Percentiles rank a stretch among this genome's conserved stretches.
Conservation (phyloP, 805 yeast genomes). For the Candida suzukii region DNA sequence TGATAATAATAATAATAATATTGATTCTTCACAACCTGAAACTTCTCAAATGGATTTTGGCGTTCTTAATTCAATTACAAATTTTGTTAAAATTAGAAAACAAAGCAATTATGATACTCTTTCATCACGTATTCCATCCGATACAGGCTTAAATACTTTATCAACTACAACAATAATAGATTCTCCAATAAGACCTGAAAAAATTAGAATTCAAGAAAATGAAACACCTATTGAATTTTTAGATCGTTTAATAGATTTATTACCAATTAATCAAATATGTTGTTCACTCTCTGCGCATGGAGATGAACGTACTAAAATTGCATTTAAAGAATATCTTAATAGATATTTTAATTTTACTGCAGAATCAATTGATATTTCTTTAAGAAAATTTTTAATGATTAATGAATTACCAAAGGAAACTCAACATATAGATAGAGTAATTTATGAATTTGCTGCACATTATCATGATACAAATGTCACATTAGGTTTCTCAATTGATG, state of each 20-base stretch:
- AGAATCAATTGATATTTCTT: constrained; percentile 59
- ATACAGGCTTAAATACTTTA: not conserved
- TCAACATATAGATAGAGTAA: constrained; percentile 67
- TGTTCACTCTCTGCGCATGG: constrained; percentile 25
- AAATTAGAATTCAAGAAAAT: constrained; percentile 5
- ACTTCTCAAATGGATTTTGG: constrained; percentile 10
- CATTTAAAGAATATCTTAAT: constrained; percentile 19
- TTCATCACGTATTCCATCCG: not conserved
- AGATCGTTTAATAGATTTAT: constrained; percentile 18
- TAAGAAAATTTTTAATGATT: constrained; percentile 51
- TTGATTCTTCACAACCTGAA: not conserved
- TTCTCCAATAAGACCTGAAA: not conserved
- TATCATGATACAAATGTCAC: constrained; percentile 39
- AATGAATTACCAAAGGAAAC: constrained; percentile 63
- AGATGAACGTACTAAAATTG: constrained; percentile 16
- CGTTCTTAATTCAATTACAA: constrained; percentile 21
- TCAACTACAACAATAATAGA: not conserved
- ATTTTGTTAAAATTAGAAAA: constrained; percentile 18
- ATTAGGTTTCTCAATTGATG: constrained; percentile 35
- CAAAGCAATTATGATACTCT: not conserved
- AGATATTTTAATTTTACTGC: constrained; percentile 39
- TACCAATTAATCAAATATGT: constrained; percentile 18
- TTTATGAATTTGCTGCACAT: constrained; percentile 48
- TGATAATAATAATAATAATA: not conserved
- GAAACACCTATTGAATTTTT: constrained; percentile 28